Conservation (phyloP, 805 yeast genomes). For the Wickerhamiella vanderwaltii region DNA sequence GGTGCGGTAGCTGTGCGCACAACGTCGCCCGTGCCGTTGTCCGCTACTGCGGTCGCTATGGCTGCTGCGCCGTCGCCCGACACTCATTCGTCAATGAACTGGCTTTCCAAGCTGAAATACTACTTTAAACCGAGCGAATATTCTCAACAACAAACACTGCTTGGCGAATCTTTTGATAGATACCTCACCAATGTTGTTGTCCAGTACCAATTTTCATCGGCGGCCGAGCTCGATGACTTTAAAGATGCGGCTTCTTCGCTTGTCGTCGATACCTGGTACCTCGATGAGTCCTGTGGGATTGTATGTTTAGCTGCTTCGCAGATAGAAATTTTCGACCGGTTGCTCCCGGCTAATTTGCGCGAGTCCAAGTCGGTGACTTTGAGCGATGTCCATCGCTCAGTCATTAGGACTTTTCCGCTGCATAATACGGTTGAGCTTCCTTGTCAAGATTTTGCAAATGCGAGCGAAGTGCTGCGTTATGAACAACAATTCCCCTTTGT, state of each 20-base stretch:
- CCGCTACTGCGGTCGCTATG: not conserved
- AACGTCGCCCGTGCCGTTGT: slow-evolving; percentile 1
- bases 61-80: not conserved
- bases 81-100: not conserved
- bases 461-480: slow-evolving; percentile 4
- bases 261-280: slow-evolving; percentile 10
- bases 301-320: slow-evolving; percentile 9
- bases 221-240: slow-evolving; percentile 6
- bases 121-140: not conserved
- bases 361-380: slow-evolving; percentile 15
- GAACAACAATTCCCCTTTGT: not conserved
- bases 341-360: slow-evolving; percentile 11
- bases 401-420: slow-evolving; percentile 21
- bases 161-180: slow-evolving; percentile 2
- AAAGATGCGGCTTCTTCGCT: slow-evolving; percentile 5
- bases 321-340: slow-evolving; percentile 9
- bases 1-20: not conserved
- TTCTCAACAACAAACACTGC: not conserved
- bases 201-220: slow-evolving; percentile 4
- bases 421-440: slow-evolving; percentile 5
- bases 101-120: not conserved
- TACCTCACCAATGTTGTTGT: slow-evolving; percentile 9
- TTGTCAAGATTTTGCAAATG: not conserved
- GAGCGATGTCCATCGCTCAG: slow-evolving; percentile 23
- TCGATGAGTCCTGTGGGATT: not conserved